These are phyloP conservation scores for Pouteria glomerata DNA, from an alignment of 148 eudicot genomes.

Conservation along the genomic window DNA sequence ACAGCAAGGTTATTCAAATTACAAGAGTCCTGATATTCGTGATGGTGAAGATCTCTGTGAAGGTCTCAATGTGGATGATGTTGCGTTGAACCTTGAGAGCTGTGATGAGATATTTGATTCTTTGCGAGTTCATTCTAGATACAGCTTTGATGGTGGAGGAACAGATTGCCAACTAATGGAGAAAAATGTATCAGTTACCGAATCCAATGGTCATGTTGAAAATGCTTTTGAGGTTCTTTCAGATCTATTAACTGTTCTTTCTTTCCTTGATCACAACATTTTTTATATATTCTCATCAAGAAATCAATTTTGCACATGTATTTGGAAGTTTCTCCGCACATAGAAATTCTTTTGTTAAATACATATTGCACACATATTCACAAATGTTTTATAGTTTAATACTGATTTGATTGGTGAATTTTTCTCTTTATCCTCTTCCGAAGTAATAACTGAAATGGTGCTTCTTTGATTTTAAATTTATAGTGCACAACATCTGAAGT, in stretches of 20 bases:
- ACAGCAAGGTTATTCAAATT: constrained; percentile 11
- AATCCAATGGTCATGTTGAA: constrained; percentile 29
- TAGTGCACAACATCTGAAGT: not conserved
- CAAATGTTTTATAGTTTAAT: no score
- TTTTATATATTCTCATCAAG: no score
- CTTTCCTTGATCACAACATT: not conserved
- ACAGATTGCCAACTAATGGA: constrained; percentile 26
- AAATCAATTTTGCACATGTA: no score
- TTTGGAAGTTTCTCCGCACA: no score
- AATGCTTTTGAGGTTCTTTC: constrained; percentile 32
- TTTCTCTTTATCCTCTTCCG: not conserved
- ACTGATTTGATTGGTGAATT: not conserved
- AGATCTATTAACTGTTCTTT: not conserved
- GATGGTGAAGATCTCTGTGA: constrained; percentile 36
- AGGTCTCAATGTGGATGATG: constrained; percentile 33
- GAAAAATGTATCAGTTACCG: constrained; percentile 26
- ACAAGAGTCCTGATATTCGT: constrained; percentile 26
- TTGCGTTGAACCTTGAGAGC: constrained; percentile 29
- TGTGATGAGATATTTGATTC: constrained; percentile 33
- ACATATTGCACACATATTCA: no score
- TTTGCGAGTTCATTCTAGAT: constrained; percentile 19
- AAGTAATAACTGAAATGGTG: not conserved
- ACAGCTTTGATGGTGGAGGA: constrained; percentile 20
- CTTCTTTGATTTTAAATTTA: not conserved
- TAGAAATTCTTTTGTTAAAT: no score